Evolutionary conservation across 177 flowering plant species (phyloP).

Genomic region (Telopea speciosissima): DNA sequence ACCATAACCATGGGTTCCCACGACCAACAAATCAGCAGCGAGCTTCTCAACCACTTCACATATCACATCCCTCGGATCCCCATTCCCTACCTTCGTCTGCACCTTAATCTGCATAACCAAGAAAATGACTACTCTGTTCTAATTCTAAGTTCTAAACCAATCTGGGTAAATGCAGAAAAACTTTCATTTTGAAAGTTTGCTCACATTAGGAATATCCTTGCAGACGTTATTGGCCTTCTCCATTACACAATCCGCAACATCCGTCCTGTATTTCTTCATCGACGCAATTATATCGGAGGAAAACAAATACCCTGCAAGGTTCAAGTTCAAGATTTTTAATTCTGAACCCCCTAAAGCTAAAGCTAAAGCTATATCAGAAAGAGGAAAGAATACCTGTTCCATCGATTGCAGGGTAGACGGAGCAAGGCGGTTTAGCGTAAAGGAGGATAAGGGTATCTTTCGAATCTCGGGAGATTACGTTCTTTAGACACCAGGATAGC

Average conservation of each 20-base stretch:
- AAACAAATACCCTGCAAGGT: constrained; percentile 48
- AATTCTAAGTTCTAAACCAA: too few relatives aligned
- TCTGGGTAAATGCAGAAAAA: too few relatives aligned
- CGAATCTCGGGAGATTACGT: constrained; percentile 32
- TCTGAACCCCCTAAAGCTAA: too few relatives aligned
- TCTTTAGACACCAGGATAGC: constrained; percentile 64
- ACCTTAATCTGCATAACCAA: constrained; percentile 40
- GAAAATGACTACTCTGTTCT: constrained; percentile 1
- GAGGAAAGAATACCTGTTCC: constrained; percentile 42
- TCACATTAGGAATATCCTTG: constrained; percentile 31
- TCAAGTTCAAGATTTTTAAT: not conserved
- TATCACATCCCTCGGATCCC: constrained; percentile 80
- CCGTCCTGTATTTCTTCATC: constrained; percentile 48
- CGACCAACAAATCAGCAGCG: constrained; percentile 47
- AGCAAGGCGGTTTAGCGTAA: constrained; percentile 43
- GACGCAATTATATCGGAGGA: constrained; percentile 39
- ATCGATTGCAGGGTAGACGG: constrained; percentile 41
- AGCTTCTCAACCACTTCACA: constrained; percentile 52
- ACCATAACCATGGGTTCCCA: constrained; percentile 86
- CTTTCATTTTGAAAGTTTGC: constrained; percentile 1
- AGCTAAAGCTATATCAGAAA: not conserved
- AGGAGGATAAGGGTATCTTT: constrained; percentile 56
- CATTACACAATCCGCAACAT: constrained; percentile 44
- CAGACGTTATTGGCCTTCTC: constrained; percentile 49
- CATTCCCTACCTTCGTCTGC: constrained; percentile 49